These are phyloP conservation scores for Pseudonectria foliicola DNA, from an alignment of 2,329 filamentous ascomycete genomes.

Conservation along the genomic window DNA sequence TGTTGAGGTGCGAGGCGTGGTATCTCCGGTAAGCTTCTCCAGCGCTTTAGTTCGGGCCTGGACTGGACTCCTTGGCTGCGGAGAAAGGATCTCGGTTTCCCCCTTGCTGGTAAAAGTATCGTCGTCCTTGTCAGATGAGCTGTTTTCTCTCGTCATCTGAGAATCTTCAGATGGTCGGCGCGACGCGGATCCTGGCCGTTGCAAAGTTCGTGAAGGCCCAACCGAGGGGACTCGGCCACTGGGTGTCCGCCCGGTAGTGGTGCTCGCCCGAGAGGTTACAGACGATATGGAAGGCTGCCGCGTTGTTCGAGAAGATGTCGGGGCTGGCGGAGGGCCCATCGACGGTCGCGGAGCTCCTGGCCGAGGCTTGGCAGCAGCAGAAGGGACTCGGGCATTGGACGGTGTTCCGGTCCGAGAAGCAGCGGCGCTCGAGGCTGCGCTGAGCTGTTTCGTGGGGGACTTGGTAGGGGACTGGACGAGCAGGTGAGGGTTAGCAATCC, in stretches of 20 bases:
- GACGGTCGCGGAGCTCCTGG: slow-evolving; percentile 51
- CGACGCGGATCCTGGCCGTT: slow-evolving; percentile 31
- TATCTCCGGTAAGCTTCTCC: slow-evolving; percentile 41
- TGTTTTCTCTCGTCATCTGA: slow-evolving; percentile 34
- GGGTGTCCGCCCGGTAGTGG: slow-evolving; percentile 29
- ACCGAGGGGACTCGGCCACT: slow-evolving; percentile 35
- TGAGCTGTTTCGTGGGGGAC: slow-evolving; percentile 69
- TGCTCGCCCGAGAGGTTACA: slow-evolving; percentile 26
- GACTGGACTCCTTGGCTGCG: slow-evolving; percentile 44
- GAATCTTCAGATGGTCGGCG: slow-evolving; percentile 43
- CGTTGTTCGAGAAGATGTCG: slow-evolving; percentile 34
- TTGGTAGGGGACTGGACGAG: slow-evolving; percentile 61
- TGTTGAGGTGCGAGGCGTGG: slow-evolving; percentile 22
- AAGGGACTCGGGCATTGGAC: slow-evolving; percentile 43
- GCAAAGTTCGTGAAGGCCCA: slow-evolving; percentile 24
- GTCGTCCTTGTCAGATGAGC: slow-evolving; percentile 30
- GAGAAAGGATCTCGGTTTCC: slow-evolving; percentile 43
- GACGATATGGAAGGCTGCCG: slow-evolving; percentile 40
- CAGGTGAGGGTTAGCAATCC: slow-evolving; percentile 13
- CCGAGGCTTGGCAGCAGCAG: slow-evolving; percentile 44
- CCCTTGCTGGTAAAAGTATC: slow-evolving; percentile 40
- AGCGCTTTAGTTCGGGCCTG: slow-evolving; percentile 43
- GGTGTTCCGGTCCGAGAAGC: slow-evolving; percentile 61
- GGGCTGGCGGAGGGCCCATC: slow-evolving; percentile 59
- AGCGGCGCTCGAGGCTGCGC: slow-evolving; percentile 47